These are phyloP conservation scores for Ustilago sp. DNA, from an alignment of 1,284 basidiomycete species.

Conservation along the genomic window DNA sequence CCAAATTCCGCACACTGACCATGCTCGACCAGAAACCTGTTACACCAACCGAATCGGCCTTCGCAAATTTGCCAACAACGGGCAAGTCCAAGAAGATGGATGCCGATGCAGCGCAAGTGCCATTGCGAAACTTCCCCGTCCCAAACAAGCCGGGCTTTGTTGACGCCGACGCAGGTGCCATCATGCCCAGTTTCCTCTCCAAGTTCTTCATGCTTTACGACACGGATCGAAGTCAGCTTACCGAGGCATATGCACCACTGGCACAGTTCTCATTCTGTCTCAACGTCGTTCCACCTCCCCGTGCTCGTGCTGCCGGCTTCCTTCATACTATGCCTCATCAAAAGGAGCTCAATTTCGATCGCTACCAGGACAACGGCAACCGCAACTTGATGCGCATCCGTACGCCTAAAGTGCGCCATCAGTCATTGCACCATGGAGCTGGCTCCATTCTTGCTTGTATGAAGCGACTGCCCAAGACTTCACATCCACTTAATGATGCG, in stretches of 20 bases:
- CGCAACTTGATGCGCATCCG: conserved; percentile 66
- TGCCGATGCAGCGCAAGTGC: conserved; percentile 60
- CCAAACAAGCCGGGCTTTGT: conserved; percentile 81
- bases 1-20: conserved; percentile 53
- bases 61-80: conserved; percentile 80
- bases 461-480: conserved; percentile 79
- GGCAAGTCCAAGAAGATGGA: conserved; percentile 52
- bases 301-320: conserved; percentile 70
- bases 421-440: conserved; percentile 76
- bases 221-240: conserved; percentile 77
- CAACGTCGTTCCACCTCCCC: conserved; percentile 85
- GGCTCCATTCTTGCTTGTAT: conserved; percentile 78
- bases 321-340: conserved; percentile 78
- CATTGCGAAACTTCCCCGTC: conserved; percentile 75
- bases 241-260: conserved; percentile 81
- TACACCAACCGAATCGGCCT: conserved; percentile 75
- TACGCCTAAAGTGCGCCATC: conserved; percentile 47
- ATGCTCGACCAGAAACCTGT: conserved; percentile 76
- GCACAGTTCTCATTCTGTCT: conserved; percentile 89
- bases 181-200: conserved; percentile 79
- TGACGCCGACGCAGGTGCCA: conserved; percentile 77
- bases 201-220: conserved; percentile 86
- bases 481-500: conserved; percentile 77
- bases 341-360: conserved; percentile 79
- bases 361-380: conserved; percentile 73